phyloP scores from a whole-genome alignment of 805 yeast genomes.

The Saccharomycopsis amapae region DNA sequence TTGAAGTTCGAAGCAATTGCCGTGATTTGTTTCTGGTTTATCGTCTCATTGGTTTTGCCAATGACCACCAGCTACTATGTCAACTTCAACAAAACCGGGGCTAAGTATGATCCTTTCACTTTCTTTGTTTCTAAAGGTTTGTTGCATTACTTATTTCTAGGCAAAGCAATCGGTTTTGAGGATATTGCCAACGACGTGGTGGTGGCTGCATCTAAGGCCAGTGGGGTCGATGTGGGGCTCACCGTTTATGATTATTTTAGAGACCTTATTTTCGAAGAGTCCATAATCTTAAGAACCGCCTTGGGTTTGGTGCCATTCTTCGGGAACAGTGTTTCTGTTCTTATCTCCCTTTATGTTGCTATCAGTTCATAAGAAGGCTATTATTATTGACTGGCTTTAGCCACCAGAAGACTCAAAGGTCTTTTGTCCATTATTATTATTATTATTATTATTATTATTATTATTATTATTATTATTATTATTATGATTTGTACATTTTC shows the following conservation, averaged over 20 bases:
- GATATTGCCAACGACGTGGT: constrained; percentile 27
- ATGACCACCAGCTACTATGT: constrained; percentile 26
- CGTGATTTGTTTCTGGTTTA: constrained; percentile 25
- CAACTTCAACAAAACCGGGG: constrained; percentile 24
- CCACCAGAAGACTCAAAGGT: too few species aligned
- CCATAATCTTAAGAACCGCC: constrained; percentile 26
- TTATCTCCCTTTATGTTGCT: constrained; percentile 34
- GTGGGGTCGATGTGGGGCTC: constrained; percentile 15
- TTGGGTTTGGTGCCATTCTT: constrained; percentile 32
- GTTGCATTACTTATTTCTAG: constrained; percentile 32
- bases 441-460: too few species aligned
- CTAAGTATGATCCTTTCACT: constrained; percentile 43
- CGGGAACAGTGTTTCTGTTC: constrained; percentile 26
- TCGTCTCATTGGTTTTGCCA: constrained; percentile 22
- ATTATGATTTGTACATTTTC: too few species aligned
- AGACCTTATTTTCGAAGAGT: constrained; percentile 21
- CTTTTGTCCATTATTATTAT: too few species aligned
- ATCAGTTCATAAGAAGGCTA: constrained; percentile 17
- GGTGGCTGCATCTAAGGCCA: constrained; percentile 27
- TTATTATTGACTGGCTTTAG: background rate
- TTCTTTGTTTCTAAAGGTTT: constrained; percentile 43
- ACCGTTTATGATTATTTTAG: constrained; percentile 15
- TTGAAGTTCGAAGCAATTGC: constrained; percentile 23
- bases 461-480: too few species aligned
- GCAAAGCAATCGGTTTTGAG: constrained; percentile 25